Evolutionary conservation across 352 stramenopile genomes (phyloP).

Genomic region (Phytophthora meadii): DNA sequence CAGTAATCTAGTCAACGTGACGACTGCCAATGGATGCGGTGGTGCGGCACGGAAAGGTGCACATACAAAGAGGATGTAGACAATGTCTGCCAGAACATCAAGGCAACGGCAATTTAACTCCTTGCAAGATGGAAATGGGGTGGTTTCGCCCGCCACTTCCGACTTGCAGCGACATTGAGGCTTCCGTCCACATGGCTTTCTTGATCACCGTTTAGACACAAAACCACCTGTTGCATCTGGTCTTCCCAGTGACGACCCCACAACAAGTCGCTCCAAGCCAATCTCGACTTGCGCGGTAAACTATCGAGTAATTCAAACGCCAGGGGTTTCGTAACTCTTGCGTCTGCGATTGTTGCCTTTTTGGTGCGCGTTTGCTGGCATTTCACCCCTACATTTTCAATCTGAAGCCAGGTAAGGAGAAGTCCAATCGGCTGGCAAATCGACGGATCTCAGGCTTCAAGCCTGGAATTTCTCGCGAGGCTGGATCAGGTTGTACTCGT

Average conservation of each 20-base stretch:
- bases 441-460: not conserved
- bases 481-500: not conserved
- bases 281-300: slow-evolving; percentile 23
- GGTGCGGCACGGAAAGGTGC: slow-evolving; percentile 10
- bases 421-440: slow-evolving; percentile 1
- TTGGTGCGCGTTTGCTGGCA: slow-evolving; percentile 2
- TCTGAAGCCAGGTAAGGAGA: not conserved
- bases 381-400: not conserved
- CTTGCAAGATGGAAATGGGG: not conserved
- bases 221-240: slow-evolving; percentile 34
- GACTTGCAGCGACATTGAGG: not conserved
- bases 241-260: slow-evolving; percentile 16
- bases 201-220: slow-evolving; percentile 2
- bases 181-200: not conserved
- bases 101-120: not conserved
- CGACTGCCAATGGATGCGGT: slow-evolving; percentile 6
- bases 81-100: too few relatives aligned
- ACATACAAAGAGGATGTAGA: slow-evolving; percentile 6
- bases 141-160: not conserved
- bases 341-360: not conserved
- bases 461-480: not conserved
- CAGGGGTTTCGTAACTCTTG: slow-evolving; percentile 1
- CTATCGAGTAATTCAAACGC: not conserved
- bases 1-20: slow-evolving; percentile 18
- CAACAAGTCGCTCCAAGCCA: slow-evolving; percentile 10